Percentiles rank a stretch among this genome's conserved stretches.
These are phyloP conservation scores for Coemansia sp. DNA, from an alignment of 192 early-diverging fungal genomes.

Conservation along the genomic window DNA sequence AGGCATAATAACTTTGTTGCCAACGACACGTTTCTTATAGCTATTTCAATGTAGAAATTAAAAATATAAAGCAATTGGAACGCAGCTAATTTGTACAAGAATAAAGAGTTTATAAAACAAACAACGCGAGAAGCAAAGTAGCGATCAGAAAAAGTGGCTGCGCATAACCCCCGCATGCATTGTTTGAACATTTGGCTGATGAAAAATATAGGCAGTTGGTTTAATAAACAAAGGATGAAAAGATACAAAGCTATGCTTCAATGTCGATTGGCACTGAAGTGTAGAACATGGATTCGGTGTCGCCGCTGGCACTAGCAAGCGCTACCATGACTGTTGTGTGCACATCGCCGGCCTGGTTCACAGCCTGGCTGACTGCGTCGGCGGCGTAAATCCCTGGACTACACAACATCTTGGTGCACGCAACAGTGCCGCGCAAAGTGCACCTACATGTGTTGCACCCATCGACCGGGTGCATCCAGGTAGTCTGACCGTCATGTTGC, in stretches of 20 bases:
- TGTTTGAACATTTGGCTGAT: not conserved
- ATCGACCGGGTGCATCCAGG: conserved; percentile 31
- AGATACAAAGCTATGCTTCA: conserved; percentile 6
- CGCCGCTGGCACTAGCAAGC: conserved; percentile 1
- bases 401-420: conserved; percentile 50
- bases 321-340: conserved; percentile 29
- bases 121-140: conserved; percentile 4
- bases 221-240: not conserved
- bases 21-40: not conserved
- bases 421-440: conserved; percentile 21
- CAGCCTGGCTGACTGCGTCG: conserved; percentile 3
- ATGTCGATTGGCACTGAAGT: conserved; percentile 30
- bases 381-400: not conserved
- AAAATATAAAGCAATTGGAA: conserved; percentile 4
- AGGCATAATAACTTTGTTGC: not conserved
- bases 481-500: conserved; percentile 24
- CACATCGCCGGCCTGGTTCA: conserved; percentile 5
- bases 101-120: conserved; percentile 7
- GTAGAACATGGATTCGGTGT: conserved; percentile 9
- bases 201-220: not conserved
- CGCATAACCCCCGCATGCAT: conserved; percentile 16
- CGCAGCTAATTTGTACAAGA: not conserved
- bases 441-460: conserved; percentile 45
- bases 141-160: conserved; percentile 13
- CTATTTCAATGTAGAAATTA: not conserved